Base-by-base conservation (phyloP, 345 rosid species). In the Bruguiera sexangula region DNA sequence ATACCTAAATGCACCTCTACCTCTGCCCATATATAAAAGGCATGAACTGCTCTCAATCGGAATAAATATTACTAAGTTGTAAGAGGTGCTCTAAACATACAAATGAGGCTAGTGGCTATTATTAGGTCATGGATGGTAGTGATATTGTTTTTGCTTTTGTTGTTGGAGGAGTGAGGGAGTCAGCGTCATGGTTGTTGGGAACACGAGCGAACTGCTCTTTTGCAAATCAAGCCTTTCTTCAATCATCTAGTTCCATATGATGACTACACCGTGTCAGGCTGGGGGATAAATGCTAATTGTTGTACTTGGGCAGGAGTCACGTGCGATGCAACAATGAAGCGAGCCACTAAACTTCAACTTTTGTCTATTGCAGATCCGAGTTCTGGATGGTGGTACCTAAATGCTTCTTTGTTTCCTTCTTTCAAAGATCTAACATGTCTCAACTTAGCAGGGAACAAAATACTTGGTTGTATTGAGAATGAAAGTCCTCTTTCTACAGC, bases 401-500 rank as follows among this genome's bases (percentile, higher is more conserved):
- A 67, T 52, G 62, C 34, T 9, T 36, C 70, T 55, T 3, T 67
- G 4, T 67, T 67, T 67, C 70, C 55, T 66, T 60, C 60, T 2
- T 66, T 53, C 9, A 16, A 32, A 30, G 29, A 66, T 51, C 27
- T 66, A 27, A n/a, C 52, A 0, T 0, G 2, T 51, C 69, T 66
- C 24, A 1, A 0, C 58, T 21, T 53, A 20, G 0, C 0, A 53
- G 1, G 24, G 24, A 24, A 24, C 1, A 24, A 24, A 24, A 24
- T 66, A 0, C 5, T 1, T 16, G 50, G 60, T n/a, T 66, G 60
- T 22, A 36, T 66, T n/a, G 2, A 52, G n/a, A 53, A 66, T n/a
- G 69, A 21, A 66, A 48, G 60, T 66, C 1, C 39, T 36, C 1
- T 6, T 36, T 36, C 39, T 36, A 36, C 39, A 6, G 1, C 39